These are phyloP conservation scores for Aspergillus aculeatinus DNA, from an alignment of 2,329 filamentous ascomycete species.

Conservation along the genomic window DNA sequence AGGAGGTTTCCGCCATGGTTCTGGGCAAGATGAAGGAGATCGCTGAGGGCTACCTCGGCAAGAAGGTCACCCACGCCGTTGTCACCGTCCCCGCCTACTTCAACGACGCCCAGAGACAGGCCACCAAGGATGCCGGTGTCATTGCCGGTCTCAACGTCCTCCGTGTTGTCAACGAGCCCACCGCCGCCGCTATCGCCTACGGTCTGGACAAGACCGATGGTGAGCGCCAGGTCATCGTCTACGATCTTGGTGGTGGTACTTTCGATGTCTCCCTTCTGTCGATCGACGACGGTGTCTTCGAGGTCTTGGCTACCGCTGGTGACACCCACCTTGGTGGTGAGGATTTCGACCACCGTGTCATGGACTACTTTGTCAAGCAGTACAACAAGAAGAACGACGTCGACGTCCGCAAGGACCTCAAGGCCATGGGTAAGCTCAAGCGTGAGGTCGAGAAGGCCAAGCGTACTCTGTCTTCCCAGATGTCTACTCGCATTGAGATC, in stretches of 20 bases:
- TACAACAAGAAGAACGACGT: constrained; percentile 99
- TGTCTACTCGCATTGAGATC: constrained; percentile 92
- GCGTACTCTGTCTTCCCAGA: constrained; percentile 92
- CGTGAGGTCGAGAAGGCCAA: constrained; percentile 99
- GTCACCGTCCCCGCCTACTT: constrained; percentile 97
- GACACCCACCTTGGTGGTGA: constrained; percentile 97
- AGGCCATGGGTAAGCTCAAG: constrained; percentile 99
- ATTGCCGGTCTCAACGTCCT: constrained; percentile 94
- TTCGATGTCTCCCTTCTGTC: constrained; percentile 93
- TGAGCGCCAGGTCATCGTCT: constrained; percentile 87
- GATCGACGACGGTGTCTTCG: constrained; percentile 89
- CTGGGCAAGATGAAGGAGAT: constrained; percentile 67
- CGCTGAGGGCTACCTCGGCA: constrained; percentile 61
- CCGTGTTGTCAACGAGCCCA: constrained; percentile 95
- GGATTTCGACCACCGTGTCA: constrained; percentile 97
- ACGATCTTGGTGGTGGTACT: constrained; percentile 91
- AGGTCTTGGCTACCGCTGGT: constrained; percentile 92
- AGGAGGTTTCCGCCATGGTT: constrained; percentile 68
- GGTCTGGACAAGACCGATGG: constrained; percentile 82
- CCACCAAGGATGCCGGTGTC: constrained; percentile 89
- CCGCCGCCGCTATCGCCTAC: constrained; percentile 91
- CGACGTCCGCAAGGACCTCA: constrained; percentile 88
- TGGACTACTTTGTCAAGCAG: constrained; percentile 91
- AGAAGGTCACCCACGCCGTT: constrained; percentile 64
- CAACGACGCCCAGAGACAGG: constrained; percentile 97